Conservation (phyloP, 805 yeast species). For the Sugiyamaella mastotermitis region DNA sequence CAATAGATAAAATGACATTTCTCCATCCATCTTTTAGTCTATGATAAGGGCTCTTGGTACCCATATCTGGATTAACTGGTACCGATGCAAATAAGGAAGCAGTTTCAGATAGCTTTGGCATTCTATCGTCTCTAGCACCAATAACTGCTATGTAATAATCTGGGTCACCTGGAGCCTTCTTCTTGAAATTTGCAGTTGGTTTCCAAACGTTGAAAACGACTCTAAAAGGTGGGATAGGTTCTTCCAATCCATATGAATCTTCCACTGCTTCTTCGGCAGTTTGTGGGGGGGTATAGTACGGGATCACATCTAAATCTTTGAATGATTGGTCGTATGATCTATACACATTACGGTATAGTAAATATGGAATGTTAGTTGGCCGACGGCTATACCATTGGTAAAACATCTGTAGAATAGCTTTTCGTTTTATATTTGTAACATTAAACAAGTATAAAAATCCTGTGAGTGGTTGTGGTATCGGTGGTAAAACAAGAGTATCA, state of each 20-base stretch:
- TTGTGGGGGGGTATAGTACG: constrained; percentile 17
- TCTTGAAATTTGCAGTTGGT: constrained; percentile 62
- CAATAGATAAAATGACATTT: constrained; percentile 56
- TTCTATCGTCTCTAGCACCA: constrained; percentile 31
- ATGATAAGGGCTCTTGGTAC: constrained; percentile 30
- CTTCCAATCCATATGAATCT: neutral
- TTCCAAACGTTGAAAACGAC: constrained; percentile 75
- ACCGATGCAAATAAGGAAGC: constrained; percentile 27
- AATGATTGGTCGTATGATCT: neutral
- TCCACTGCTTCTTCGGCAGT: neutral
- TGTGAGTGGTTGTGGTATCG: constrained; percentile 1
- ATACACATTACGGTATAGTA: constrained; percentile 8
- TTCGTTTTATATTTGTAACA: neutral
- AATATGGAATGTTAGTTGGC: neutral
- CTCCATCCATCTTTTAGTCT: constrained; percentile 49
- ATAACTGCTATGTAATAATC: constrained; percentile 67
- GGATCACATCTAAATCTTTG: constrained; percentile 2
- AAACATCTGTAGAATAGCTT: neutral
- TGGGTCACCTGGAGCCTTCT: constrained; percentile 59
- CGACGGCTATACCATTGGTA: neutral
- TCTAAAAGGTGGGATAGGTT: constrained; percentile 21
- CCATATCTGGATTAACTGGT: constrained; percentile 18
- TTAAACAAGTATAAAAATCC: too few relatives aligned
- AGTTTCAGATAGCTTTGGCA: constrained; percentile 32
- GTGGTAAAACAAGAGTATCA: neutral